phyloP scores from a whole-genome alignment of 208 protist species.

The Acanthamoeba rhysodes region DNA sequence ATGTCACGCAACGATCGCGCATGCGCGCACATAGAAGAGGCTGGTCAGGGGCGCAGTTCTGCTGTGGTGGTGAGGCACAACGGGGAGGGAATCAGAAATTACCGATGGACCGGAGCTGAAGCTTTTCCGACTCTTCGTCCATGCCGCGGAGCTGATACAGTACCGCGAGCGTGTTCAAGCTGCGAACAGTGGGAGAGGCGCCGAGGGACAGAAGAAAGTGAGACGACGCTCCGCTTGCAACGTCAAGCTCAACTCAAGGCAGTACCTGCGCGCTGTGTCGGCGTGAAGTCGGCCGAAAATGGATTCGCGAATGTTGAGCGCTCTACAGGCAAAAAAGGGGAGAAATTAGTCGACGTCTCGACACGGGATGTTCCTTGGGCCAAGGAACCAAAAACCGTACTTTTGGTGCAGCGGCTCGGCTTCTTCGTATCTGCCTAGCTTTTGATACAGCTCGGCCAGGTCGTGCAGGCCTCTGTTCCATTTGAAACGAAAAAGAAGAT shows the following conservation, averaged over 20 bases:
- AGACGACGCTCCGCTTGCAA: too few species aligned
- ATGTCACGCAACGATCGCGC: background rate
- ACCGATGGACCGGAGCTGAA: conserved; percentile 70
- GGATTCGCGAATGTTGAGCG: conserved; percentile 61
- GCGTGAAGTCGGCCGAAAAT: conserved; percentile 70
- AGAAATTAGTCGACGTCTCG: too few species aligned
- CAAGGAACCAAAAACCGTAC: background rate
- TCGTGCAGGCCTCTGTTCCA: conserved; percentile 58
- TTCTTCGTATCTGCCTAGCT: conserved; percentile 64
- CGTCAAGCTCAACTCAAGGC: too few species aligned
- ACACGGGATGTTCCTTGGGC: background rate
- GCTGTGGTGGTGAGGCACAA: background rate
- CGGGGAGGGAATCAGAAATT: background rate
- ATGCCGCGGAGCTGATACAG: conserved; percentile 53
- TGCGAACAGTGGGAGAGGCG: background rate
- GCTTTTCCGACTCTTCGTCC: conserved; percentile 72
- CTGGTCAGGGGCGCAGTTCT: too few species aligned
- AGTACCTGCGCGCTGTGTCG: conserved; percentile 68
- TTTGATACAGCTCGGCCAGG: conserved; percentile 74
- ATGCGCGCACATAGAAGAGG: background rate
- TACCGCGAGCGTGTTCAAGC: conserved; percentile 73
- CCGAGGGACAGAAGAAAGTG: background rate
- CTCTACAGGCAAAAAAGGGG: background rate
- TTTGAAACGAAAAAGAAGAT: background rate
- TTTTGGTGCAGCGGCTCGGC: conserved; percentile 71